phyloP scores from a whole-genome alignment of 345 rosid species.

The Turritis glabra region DNA sequence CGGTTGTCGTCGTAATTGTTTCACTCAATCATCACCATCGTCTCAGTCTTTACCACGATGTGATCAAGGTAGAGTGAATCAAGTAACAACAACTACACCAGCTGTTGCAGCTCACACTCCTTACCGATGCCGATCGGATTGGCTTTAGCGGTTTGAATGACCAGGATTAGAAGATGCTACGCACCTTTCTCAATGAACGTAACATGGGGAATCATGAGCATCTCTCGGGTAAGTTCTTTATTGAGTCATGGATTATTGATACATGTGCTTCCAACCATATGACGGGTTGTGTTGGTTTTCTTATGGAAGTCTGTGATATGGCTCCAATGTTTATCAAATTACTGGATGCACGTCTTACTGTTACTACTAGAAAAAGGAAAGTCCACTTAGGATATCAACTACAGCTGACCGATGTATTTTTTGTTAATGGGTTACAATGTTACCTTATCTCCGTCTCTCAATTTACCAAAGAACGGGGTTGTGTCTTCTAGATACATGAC shows the following conservation, averaged over 20 bases:
- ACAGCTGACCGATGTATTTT: not conserved
- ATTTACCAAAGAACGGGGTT: not conserved
- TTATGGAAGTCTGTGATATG: not conserved
- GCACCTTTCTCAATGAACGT: rapidly evolving
- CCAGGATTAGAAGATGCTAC: not conserved
- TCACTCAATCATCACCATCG: no score
- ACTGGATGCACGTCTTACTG: not conserved
- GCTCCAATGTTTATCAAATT: not conserved
- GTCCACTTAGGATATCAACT: not conserved
- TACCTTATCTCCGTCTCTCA: not conserved
- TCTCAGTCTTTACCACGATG: no score
- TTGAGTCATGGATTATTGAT: not conserved
- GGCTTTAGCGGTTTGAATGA: not conserved
- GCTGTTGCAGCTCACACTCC: no score
- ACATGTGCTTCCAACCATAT: not conserved
- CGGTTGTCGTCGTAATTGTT: no score
- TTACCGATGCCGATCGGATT: not conserved
- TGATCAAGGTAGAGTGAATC: no score
- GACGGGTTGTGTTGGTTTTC: not conserved
- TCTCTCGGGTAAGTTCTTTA: not conserved
- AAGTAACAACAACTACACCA: no score
- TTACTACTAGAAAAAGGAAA: rapidly evolving
- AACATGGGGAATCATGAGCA: no score
- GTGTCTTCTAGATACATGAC: not conserved
- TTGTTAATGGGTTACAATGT: not conserved